A percentile compares a stretch with the other conserved stretches of the same genome.
Conservation (phyloP, 2,329 filamentous ascomycete genomes). For the Aspergillus tubingensis region DNA sequence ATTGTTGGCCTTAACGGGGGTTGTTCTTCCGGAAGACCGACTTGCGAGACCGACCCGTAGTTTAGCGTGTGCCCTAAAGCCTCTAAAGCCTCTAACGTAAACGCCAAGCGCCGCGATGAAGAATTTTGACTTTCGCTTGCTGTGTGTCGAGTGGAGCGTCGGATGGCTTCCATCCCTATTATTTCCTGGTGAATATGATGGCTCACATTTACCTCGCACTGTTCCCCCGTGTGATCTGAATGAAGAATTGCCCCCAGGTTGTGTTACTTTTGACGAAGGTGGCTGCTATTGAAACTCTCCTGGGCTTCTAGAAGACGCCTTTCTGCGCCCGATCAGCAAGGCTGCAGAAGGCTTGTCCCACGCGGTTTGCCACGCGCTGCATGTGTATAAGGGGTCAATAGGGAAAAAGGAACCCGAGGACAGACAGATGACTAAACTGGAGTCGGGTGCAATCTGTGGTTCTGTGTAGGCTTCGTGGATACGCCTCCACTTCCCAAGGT, state of each 20-base stretch:
- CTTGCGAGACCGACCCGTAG: neutral
- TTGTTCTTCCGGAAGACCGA: neutral
- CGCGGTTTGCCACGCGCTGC: neutral
- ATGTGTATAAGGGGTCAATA: no score
- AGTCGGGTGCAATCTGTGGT: neutral
- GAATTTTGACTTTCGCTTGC: conserved; percentile 7
- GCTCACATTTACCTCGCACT: neutral
- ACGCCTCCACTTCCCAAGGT: conserved; percentile 7
- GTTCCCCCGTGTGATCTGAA: neutral
- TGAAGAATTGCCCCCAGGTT: neutral
- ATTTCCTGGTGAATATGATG: neutral
- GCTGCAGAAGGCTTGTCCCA: neutral
- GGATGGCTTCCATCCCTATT: neutral
- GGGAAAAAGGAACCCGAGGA: no score
- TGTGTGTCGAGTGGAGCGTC: neutral
- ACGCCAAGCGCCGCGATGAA: conserved; percentile 1
- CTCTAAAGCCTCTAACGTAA: neutral
- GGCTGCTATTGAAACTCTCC: neutral
- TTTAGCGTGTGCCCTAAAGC: neutral
- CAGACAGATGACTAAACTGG: neutral
- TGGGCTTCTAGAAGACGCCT: neutral
- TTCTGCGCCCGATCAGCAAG: neutral
- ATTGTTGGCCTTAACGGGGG: neutral
- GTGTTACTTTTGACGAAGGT: neutral
- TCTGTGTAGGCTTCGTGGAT: neutral